phyloP scores from a whole-genome alignment of 1,284 basidiomycete genomes.

The Rhizopogon parksii region DNA sequence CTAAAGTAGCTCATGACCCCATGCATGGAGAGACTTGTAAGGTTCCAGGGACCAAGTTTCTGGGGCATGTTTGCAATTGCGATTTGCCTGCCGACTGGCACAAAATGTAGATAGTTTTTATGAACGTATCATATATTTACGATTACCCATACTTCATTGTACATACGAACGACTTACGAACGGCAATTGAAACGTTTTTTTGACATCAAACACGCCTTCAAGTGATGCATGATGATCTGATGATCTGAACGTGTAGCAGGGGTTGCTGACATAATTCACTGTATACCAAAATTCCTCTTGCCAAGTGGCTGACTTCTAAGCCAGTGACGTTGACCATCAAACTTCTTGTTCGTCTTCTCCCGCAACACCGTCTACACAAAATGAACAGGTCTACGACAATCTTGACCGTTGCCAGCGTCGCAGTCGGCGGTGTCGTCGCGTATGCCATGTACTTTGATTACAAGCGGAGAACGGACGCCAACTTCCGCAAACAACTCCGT shows the following conservation, averaged over 20 bases:
- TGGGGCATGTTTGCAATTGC: background rate
- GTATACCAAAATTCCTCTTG: slow-evolving; percentile 9
- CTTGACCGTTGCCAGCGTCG: slow-evolving; percentile 62
- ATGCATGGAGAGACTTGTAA: slow-evolving; percentile 1
- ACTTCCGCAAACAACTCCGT: slow-evolving; percentile 89
- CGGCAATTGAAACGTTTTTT: background rate
- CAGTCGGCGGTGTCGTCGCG: slow-evolving; percentile 60
- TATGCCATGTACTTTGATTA: slow-evolving; percentile 95
- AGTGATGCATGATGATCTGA: background rate
- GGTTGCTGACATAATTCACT: slow-evolving; percentile 19
- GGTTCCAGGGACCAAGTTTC: background rate
- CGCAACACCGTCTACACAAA: slow-evolving; percentile 14
- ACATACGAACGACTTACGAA: background rate
- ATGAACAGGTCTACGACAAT: slow-evolving; percentile 40
- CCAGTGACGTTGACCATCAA: slow-evolving; percentile 1
- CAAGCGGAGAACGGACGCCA: slow-evolving; percentile 80
- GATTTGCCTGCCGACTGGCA: background rate
- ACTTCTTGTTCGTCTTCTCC: slow-evolving; percentile 6
- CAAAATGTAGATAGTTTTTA: background rate
- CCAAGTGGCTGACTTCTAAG: background rate
- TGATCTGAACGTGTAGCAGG: background rate
- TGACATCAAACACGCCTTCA: no score
- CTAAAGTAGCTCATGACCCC: background rate
- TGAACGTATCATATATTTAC: background rate
- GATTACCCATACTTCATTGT: background rate